Evolutionary conservation across 305 asterid species (phyloP).

Genomic region (Rubia tinctorum): DNA sequence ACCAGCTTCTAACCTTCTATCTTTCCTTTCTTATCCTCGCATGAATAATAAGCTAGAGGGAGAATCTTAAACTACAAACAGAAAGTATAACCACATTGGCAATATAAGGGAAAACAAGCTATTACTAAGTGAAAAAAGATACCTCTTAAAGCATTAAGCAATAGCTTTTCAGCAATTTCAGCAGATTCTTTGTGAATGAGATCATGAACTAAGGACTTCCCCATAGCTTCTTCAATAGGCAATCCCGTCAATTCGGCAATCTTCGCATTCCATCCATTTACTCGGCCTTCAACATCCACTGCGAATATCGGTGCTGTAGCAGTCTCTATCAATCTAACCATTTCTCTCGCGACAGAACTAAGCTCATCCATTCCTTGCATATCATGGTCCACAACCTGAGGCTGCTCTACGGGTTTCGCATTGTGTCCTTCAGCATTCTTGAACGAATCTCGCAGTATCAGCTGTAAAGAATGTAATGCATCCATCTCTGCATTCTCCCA

Average conservation of each 20-base stretch:
- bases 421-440: conserved; percentile 36
- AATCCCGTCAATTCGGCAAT: conserved; percentile 80
- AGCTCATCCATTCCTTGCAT: conserved; percentile 83
- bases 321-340: conserved; percentile 91
- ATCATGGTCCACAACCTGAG: conserved; percentile 54
- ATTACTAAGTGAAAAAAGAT: conserved; percentile 1
- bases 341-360: conserved; percentile 84
- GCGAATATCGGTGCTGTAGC: conserved; percentile 94
- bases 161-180: conserved; percentile 60
- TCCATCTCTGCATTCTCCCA: conserved; percentile 98
- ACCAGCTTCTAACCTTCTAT: neutral
- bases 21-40: neutral
- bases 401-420: conserved; percentile 22
- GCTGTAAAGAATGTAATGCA: conserved; percentile 90
- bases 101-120: conserved; percentile 39
- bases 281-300: conserved; percentile 72
- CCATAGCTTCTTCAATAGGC: conserved; percentile 71
- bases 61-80: neutral
- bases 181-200: conserved; percentile 82
- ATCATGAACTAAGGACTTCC: conserved; percentile 49
- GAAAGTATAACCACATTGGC: neutral
- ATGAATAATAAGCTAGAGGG: neutral
- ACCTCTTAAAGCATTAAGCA: conserved; percentile 74
- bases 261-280: conserved; percentile 91
- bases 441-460: conserved; percentile 68